Base-by-base conservation (phyloP, 345 rosid species). In the Hibiscus tridactylites region DNA sequence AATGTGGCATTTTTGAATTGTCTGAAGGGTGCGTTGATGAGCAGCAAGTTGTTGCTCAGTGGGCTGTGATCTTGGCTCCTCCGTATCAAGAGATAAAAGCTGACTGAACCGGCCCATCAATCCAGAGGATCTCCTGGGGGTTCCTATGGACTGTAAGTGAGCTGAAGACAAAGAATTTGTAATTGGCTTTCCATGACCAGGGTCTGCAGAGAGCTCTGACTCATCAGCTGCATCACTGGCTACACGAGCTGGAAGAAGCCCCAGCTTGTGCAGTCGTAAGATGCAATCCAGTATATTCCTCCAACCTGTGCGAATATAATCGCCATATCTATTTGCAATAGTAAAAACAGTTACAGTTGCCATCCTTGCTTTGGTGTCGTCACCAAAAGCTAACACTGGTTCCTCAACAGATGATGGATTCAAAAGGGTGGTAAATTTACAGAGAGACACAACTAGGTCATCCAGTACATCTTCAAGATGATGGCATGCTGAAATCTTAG, bases 71-170 rank as follows among this genome's bases (percentile, higher is more conserved):
- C 97, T 88, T 75, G 97, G 99, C 87, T 92, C 98, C 88, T 95
- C 99, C 13, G 94, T 87, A 68, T 95, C 99, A 31, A 95, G 98
- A 74, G 98, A 92, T 78, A 95, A 82, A 65, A 95, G 99, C 86
- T 95, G 97, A 86, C 99, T 95, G 87, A 95, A 95, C 75, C 99
- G 82, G 72, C 99, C 99, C 98, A 95, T 95, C 81, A 95, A 83
- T 65, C 99, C 99, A 35, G 99, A 90, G 59, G 99, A 92, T 83
- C 97, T 87, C 80, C 97, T 85, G 0, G 96, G 98, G 68, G 98
- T 94, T 79, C 96, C 96, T 78, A 92, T 83, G 62, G 96, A 78
- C 50, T 88, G 92, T 80, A 87, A 81, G 68, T 88, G 97, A 81
- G 86, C 88, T 28, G 96, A 84, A 73, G 96, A 87, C 72, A 89